Conservation (phyloP, 495 filamentous ascomycete species). For the Zalerion maritima region DNA sequence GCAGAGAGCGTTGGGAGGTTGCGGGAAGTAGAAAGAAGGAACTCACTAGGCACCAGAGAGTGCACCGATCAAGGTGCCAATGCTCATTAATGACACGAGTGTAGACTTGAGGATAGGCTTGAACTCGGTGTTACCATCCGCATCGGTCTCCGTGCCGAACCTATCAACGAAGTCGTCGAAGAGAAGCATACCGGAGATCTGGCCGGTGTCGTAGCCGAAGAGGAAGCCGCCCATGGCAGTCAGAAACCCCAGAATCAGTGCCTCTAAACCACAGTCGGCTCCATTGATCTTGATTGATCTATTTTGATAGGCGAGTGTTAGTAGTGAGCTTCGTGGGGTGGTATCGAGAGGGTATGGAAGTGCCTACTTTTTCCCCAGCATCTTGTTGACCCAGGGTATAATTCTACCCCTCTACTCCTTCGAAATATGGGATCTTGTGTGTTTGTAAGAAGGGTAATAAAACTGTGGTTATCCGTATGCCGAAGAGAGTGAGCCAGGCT, state of each 20-base stretch:
- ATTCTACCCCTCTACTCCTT: too few species aligned
- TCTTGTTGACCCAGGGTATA: too few species aligned
- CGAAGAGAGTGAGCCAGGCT: too few species aligned
- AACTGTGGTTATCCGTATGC: too few species aligned
- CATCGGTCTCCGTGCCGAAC: constrained; percentile 22
- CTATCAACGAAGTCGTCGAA: constrained; percentile 37
- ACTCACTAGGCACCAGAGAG: constrained; percentile 35
- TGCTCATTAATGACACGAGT: constrained; percentile 34
- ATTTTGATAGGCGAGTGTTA: too few species aligned
- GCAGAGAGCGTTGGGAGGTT: too few species aligned
- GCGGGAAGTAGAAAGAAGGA: too few species aligned
- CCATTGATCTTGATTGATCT: constrained; percentile 19
- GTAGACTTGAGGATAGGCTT: constrained; percentile 23
- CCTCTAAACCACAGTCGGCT: constrained; percentile 19
- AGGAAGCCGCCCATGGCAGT: constrained; percentile 60
- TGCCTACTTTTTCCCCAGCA: too few species aligned
- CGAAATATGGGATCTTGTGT: too few species aligned
- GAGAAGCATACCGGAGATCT: constrained; percentile 45
- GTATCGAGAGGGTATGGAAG: too few species aligned
- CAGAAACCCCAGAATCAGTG: constrained; percentile 20
- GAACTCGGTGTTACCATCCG: constrained; percentile 15
- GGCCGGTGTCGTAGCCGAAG: constrained; percentile 54
- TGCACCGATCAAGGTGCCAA: constrained; percentile 43
- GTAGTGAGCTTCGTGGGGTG: too few species aligned
- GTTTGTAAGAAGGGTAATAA: too few species aligned